Evolutionary conservation across 1,139 yeast species (phyloP).

Genomic region (Blastobotrys malaysiensis): DNA sequence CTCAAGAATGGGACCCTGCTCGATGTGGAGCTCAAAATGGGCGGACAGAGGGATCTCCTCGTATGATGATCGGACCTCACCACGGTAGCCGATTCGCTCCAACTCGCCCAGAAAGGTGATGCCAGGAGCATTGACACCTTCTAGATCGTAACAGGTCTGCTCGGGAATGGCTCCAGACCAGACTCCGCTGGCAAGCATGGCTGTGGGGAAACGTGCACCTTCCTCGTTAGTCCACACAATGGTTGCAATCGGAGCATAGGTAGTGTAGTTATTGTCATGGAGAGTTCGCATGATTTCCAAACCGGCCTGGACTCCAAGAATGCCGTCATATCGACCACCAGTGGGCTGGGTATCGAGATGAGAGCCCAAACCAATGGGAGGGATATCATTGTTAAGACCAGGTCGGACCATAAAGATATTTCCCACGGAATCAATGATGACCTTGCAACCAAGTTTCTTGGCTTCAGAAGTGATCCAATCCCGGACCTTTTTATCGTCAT

Average conservation of each 20-base stretch:
- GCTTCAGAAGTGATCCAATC: slow-evolving; percentile 61
- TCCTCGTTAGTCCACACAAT: slow-evolving; percentile 75
- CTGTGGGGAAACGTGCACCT: slow-evolving; percentile 68
- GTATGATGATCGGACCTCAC: slow-evolving; percentile 45
- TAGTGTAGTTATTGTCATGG: slow-evolving; percentile 51
- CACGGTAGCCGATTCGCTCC: slow-evolving; percentile 57
- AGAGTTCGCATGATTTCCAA: slow-evolving; percentile 61
- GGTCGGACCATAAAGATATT: slow-evolving; percentile 62
- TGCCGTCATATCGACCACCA: slow-evolving; percentile 73
- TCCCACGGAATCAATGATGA: slow-evolving; percentile 59
- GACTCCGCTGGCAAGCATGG: slow-evolving; percentile 60
- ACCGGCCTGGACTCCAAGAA: slow-evolving; percentile 59
- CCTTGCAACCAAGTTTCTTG: slow-evolving; percentile 48
- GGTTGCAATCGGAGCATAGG: slow-evolving; percentile 60
- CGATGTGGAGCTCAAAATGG: slow-evolving; percentile 71
- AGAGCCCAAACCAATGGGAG: slow-evolving; percentile 67
- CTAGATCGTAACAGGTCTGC: slow-evolving; percentile 46
- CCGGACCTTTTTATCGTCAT: slow-evolving; percentile 58
- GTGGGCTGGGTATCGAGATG: slow-evolving; percentile 78
- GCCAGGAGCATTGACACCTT: slow-evolving; percentile 51
- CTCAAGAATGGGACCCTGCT: slow-evolving; percentile 70
- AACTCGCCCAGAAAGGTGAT: slow-evolving; percentile 49
- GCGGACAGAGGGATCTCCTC: slow-evolving; percentile 53
- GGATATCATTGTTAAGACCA: slow-evolving; percentile 43
- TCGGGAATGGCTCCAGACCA: slow-evolving; percentile 52